phyloP scores from a whole-genome alignment of 192 early-diverging fungal genomes.

The Backusella tarrabulga region DNA sequence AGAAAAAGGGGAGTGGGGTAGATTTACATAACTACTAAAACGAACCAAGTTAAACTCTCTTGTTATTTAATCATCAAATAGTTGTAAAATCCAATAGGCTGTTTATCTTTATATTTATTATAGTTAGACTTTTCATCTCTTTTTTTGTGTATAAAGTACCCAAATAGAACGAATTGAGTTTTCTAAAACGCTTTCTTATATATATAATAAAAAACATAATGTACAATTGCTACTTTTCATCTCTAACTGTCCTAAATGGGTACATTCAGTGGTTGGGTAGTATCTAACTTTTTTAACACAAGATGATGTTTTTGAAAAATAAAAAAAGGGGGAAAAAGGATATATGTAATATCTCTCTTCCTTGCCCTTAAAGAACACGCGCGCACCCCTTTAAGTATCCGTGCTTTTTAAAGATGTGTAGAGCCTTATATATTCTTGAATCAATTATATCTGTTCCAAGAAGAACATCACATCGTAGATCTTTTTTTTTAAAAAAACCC shows the following conservation, averaged over 20 bases:
- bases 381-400: background rate
- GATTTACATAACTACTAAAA: background rate
- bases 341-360: background rate
- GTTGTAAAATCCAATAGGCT: background rate
- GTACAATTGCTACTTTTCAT: too few species aligned
- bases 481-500: background rate
- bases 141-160: background rate
- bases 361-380: background rate
- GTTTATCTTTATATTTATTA: background rate
- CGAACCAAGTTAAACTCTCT: background rate
- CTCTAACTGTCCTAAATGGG: too few species aligned
- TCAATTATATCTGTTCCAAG: background rate
- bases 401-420: background rate
- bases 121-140: background rate
- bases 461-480: background rate
- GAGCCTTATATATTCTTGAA: background rate
- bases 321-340: too few species aligned
- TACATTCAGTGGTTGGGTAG: too few species aligned
- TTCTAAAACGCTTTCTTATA: too few species aligned
- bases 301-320: background rate
- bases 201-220: too few species aligned
- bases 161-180: background rate
- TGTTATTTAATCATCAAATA: background rate
- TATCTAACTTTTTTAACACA: background rate
- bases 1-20: background rate